Evolutionary conservation across 164 flowering plant species (phyloP).

Genomic region (Magnolia changhungtana): DNA sequence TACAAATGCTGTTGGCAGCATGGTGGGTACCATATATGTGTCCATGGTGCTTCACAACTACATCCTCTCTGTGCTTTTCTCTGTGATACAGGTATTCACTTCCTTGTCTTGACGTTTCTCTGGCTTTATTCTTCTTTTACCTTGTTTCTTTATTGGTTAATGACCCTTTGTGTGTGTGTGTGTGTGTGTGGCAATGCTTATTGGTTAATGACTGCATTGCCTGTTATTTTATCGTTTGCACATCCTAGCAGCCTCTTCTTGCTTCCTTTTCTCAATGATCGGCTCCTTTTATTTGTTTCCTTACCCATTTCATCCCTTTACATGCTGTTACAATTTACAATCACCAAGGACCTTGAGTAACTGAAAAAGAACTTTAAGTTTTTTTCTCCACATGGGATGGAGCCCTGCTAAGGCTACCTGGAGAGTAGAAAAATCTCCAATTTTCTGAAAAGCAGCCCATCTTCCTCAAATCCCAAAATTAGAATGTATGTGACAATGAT

Average conservation of each 20-base stretch:
- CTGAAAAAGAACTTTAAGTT: too few species aligned
- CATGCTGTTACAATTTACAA: too few species aligned
- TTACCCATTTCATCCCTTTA: too few species aligned
- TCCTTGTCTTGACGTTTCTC: not conserved
- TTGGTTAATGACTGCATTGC: not conserved
- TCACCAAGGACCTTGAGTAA: too few species aligned
- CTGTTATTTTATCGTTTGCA: not conserved
- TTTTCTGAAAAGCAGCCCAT: too few species aligned
- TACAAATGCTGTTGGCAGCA: too few species aligned
- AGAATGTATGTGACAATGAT: too few species aligned
- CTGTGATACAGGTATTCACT: constrained; percentile 70
- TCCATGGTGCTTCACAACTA: constrained; percentile 98
- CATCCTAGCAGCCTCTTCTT: too few species aligned
- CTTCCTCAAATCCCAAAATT: too few species aligned
- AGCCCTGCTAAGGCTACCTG: not conserved
- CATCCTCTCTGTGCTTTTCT: constrained; percentile 78
- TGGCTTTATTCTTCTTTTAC: not conserved
- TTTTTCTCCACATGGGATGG: not conserved
- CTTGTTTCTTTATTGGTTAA: not conserved
- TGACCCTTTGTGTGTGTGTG: not conserved
- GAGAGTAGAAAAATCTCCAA: too few species aligned
- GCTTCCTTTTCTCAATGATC: too few species aligned
- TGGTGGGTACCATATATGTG: constrained; percentile 87
- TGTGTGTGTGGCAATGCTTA: not conserved
- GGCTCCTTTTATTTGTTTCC: too few species aligned